Evolutionary conservation across 2,329 filamentous ascomycete species (phyloP).

Genomic region (Helotiales sp.): DNA sequence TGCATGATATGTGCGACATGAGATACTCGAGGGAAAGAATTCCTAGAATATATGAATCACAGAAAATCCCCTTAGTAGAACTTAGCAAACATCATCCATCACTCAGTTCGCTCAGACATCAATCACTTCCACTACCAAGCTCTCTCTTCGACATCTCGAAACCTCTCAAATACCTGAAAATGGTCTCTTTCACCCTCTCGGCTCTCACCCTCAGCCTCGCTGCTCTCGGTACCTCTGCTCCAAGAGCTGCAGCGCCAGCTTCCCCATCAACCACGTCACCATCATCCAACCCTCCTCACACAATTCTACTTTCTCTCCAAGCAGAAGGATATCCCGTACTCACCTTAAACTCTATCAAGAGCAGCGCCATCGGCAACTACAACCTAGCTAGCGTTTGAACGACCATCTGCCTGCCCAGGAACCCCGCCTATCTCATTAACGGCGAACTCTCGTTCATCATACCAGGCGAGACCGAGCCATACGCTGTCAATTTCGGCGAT

Average conservation of each 20-base stretch:
- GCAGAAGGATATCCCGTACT: conserved; percentile 1
- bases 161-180: background rate
- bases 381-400: conserved; percentile 18
- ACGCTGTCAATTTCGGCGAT: background rate
- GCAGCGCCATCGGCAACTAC: background rate
- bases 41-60: background rate
- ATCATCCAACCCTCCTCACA: background rate
- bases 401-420: conserved; percentile 4
- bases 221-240: background rate
- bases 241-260: background rate
- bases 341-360: conserved; percentile 3
- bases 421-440: conserved; percentile 16
- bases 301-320: background rate
- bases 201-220: background rate
- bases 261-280: background rate
- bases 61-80: background rate
- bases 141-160: too few species aligned
- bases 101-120: background rate
- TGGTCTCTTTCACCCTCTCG: conserved; percentile 6
- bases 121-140: too few species aligned
- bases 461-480: background rate
- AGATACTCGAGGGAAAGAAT: background rate
- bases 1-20: background rate
- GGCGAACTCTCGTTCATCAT: conserved; percentile 7
- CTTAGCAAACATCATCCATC: background rate